Conservation (phyloP, 768 basidiomycete genomes). For the Mycena alexandri region DNA sequence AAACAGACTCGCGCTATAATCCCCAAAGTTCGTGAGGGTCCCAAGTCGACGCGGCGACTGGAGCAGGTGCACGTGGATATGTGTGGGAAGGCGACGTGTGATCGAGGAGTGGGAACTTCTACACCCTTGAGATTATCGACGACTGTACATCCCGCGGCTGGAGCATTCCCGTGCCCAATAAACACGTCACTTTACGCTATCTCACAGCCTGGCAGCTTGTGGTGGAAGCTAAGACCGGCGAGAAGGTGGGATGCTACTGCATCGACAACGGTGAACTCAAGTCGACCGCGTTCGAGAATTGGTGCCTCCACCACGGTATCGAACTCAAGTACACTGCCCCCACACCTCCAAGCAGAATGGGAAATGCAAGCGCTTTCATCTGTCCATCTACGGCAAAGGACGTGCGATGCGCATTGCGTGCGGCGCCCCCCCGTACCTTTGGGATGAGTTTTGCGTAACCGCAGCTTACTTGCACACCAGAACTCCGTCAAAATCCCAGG, state of each 20-base stretch:
- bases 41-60: conserved; percentile 41
- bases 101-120: conserved; percentile 43
- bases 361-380: conserved; percentile 50
- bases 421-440: conserved; percentile 42
- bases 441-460: conserved; percentile 51
- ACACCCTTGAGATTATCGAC: conserved; percentile 51
- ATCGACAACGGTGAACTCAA: conserved; percentile 44
- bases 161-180: conserved; percentile 48
- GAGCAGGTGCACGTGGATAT: conserved; percentile 50
- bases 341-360: conserved; percentile 55
- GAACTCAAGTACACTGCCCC: conserved; percentile 43
- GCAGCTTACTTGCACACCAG: conserved; percentile 44
- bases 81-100: conserved; percentile 39
- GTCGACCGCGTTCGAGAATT: conserved; percentile 23
- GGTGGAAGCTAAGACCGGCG: conserved; percentile 39
- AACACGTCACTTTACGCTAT: conserved; percentile 39
- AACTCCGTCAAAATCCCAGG: conserved; percentile 34
- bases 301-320: conserved; percentile 33
- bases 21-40: conserved; percentile 45
- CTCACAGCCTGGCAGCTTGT: conserved; percentile 48
- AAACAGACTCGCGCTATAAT: conserved; percentile 53
- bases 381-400: conserved; percentile 46
- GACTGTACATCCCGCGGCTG: conserved; percentile 46
- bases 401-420: conserved; percentile 45
- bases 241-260: conserved; percentile 30